Conservation (phyloP, 805 yeast species). For the Blastobotrys peoriensis region DNA sequence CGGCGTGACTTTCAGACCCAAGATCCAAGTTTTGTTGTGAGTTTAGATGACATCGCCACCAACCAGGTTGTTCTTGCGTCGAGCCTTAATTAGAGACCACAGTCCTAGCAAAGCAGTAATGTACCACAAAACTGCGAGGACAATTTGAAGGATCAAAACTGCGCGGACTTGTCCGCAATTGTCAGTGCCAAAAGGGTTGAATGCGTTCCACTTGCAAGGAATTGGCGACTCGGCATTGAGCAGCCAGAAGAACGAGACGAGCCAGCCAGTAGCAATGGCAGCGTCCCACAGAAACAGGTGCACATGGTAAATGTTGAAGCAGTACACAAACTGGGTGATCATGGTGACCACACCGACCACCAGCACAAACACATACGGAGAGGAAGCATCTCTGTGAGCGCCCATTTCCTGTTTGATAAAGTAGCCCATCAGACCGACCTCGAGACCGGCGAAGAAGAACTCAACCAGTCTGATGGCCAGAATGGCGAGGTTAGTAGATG, state of each 20-base stretch:
- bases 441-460: conserved; percentile 27
- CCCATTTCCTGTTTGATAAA: conserved; percentile 18
- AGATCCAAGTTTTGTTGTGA: no score
- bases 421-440: conserved; percentile 23
- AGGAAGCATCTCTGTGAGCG: conserved; percentile 18
- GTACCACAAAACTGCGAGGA: conserved; percentile 23
- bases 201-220: conserved; percentile 22
- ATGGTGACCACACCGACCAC: conserved; percentile 22
- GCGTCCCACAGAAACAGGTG: conserved; percentile 23
- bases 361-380: conserved; percentile 23
- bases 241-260: conserved; percentile 22
- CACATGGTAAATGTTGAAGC: conserved; percentile 20
- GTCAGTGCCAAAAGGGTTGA: conserved; percentile 25
- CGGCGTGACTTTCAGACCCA: no score
- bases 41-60: conserved; percentile 2
- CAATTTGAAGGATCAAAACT: conserved; percentile 22
- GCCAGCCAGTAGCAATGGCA: conserved; percentile 19
- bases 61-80: conserved; percentile 1
- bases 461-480: conserved; percentile 23
- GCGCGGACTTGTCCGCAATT: conserved; percentile 24
- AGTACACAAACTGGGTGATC: conserved; percentile 25
- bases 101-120: conserved; percentile 22
- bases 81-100: conserved; percentile 8
- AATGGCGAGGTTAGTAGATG: conserved; percentile 23
- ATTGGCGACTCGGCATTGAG: conserved; percentile 21